Base-by-base conservation (phyloP, 306 rosid genomes). In the Prunus campanulata region DNA sequence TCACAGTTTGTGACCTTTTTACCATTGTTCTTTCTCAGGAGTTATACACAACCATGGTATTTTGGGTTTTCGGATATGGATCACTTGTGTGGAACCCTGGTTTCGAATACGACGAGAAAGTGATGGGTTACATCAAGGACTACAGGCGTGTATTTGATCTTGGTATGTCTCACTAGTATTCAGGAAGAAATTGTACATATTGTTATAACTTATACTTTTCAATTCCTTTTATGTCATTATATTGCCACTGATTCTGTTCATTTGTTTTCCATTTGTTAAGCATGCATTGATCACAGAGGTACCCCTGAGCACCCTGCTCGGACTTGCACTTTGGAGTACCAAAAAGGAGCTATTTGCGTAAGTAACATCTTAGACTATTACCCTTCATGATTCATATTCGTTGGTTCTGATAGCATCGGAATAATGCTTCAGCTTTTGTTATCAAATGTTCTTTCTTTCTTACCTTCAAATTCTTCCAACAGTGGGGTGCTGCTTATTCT, bases 51-150 rank as follows among this genome's bases (percentile, higher is more conserved):
- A 64, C 77, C 76, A 95, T 96, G 99, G 97, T 91, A 25, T 91
- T 96, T 81, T 96, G 99, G 99, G 83, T 96, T 61, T 96, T 96
- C 71, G 98, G 99, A 82, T 96, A 96, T 55, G 99, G 99, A 73
- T 96, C 99, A 62, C 89, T 96, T 42, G 96, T 88, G 67, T 96
- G 99, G 99, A 96, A 92, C 87, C 96, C 97, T 0, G 99, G 98
- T 14, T 96, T 96, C 46, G 90, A 96, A 3, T 96, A 82, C 8
- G 93, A 92, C 56, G 97, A 96, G 84, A 96, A 87, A 72, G 71
- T 91, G 52, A 60, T 91, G 2, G 99, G 99, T 47, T 96, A 42
- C 80, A 96, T 96, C 25, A 92, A 89, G 86, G 97, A 90, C 59
- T 91, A 96, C 81, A 86, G 87, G 78, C 97, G 99, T 44, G 98